Base-by-base conservation (phyloP, 2,329 filamentous ascomycete species). In the Cladosporium phlei region DNA sequence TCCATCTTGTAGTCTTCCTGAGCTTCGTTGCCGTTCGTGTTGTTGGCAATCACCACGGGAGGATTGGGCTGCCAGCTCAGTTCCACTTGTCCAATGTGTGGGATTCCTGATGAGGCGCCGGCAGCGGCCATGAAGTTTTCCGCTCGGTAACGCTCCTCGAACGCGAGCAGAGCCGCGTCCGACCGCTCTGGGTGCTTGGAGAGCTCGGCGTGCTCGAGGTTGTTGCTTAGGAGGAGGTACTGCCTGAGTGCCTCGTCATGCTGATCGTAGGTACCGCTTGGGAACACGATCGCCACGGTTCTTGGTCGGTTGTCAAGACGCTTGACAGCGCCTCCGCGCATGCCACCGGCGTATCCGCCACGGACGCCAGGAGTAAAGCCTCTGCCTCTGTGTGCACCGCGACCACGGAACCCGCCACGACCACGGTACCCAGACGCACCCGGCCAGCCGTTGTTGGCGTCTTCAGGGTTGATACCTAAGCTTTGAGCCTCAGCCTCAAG, bases 271-370 rank as follows among this genome's bases (percentile, higher is more conserved):
- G 80, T 75, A 3, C 80, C 83, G 20, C 57, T 53, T 1, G 49
- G 50, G 46, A 66, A 62, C 6, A 74, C 73, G 19, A 91, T 67
- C 5, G 77, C 75, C 8, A 93, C 70, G 51, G 76, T 82, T 61
- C 78, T 85, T 0, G 87, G 83, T 34, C 87, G 75, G 62, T 90
- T 89, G 59, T 93, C 87, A 17, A 93, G 72, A 14, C 83, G 83
- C 55, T 75, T 71, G 12, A 79, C 76, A 46, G 71, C 72, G 55
- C 83, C 72, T 20, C 70, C 70, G 21, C 68, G 68, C 3, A 73
- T 73, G 35, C 70, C 68, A 21, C 74, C 73, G 38, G 73, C 52
- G 52, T 59, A 70, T 11, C 71, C 66, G 7, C 70, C 72, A 38
- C 71, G 64, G 39, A 66, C 66, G 7, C 72, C 69, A 30, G 72